These are phyloP conservation scores for Verticillium nonalfalfae DNA, from an alignment of 2,329 filamentous ascomycete genomes.

Conservation along the genomic window DNA sequence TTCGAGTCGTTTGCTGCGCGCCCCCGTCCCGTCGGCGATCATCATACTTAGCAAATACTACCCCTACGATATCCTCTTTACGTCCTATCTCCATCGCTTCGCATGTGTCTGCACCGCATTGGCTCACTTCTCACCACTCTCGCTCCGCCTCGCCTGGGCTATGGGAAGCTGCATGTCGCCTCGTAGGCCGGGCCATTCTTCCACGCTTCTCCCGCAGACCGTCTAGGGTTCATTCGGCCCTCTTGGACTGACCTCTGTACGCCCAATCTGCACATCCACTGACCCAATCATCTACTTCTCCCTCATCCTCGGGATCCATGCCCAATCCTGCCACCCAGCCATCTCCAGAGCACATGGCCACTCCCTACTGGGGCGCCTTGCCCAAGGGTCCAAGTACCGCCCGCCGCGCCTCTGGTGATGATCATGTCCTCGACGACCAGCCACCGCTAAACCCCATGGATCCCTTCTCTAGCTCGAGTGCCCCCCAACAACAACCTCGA, in stretches of 20 bases:
- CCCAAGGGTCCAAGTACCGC: constrained; percentile 23
- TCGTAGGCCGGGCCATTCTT: constrained; percentile 9
- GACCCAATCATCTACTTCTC: neutral
- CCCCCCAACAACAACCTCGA: constrained; percentile 32
- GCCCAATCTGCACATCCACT: neutral
- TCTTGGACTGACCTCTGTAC: neutral
- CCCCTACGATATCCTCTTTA: neutral
- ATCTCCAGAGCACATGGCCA: constrained; percentile 29
- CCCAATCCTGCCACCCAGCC: neutral
- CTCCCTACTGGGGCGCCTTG: constrained; percentile 54
- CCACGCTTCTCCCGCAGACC: neutral
- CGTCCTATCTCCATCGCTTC: constrained; percentile 2
- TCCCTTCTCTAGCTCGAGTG: constrained; percentile 16
- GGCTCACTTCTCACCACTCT: constrained; percentile 17
- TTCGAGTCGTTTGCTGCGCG: constrained; percentile 5
- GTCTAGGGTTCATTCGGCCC: neutral
- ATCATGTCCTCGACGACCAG: constrained; percentile 12
- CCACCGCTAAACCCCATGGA: constrained; percentile 20
- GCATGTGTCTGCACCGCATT: constrained; percentile 40
- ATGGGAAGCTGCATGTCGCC: constrained; percentile 14
- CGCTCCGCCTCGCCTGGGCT: constrained; percentile 2
- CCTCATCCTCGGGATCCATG: neutral
- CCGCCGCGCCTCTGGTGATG: constrained; percentile 29
- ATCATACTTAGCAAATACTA: neutral
- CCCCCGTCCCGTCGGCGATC: neutral